Base-by-base conservation (phyloP, 129 eudicot genomes). In the Chrysanthemum makinoi region DNA sequence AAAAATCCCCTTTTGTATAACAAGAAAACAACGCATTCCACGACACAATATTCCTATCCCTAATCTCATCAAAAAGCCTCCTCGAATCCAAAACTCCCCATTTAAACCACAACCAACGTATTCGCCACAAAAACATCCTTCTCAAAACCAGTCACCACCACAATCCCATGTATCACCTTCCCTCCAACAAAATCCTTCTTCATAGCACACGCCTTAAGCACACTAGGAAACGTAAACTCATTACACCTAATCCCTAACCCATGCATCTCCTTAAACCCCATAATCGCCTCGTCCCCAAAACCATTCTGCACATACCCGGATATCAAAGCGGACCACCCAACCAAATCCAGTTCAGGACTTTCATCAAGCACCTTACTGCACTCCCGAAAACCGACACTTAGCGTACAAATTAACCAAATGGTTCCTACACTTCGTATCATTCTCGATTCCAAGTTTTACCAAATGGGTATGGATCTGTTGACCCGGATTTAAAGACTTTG, bases 271-370 rank as follows among this genome's bases (percentile, higher is more conserved):
- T 12, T 62, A 65, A 94, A 94, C 22, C 69, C 83, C 70, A 17
- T 79, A 80, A 86, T 66, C 3, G 96, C 96, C 17, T 94, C 94
- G 51, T 71, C 52, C n/a, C 79, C 77, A 64, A 72, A 28, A 26
- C 90, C 93, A 77, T 90, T 87, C 33, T 84, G 82, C n/a, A 74
- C 85, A 78, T 83, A 90, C 80, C 97, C 98, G 39, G 97, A 89
- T 54, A 94, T 79, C 85, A 94, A 70, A 72, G 98, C 81, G 47
- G 98, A 89, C 98, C 98, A 94, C 65, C 97, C 84, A 19, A 94
- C 86, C 82, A 89, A 83, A 65, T 90, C 97, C 30, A 87, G 86
- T 75, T 83, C 86, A 70, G 95, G 84, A 80, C 79, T 87, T 87
- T 86, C 96, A 0, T 89, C 97, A 48, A 94, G 78, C 90, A 94